Conservation (phyloP, 768 basidiomycete species). For the Trametes sanguinea region DNA sequence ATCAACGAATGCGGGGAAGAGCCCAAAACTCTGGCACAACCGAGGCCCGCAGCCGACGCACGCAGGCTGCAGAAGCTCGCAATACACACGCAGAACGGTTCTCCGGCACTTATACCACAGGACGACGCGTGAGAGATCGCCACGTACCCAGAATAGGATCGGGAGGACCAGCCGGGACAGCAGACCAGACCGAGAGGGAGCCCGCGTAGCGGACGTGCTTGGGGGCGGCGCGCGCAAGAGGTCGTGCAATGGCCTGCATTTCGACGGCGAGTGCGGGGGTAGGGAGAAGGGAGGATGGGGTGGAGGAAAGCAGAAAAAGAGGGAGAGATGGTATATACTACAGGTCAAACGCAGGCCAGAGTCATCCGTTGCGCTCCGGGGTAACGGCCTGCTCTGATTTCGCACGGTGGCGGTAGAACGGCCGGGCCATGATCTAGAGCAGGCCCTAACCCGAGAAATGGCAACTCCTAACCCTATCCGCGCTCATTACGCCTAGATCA, state of each 20-base stretch:
- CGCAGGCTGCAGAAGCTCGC: not conserved
- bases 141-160: slow-evolving; percentile 86
- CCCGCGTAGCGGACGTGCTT: slow-evolving; percentile 41
- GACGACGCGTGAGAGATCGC: slow-evolving; percentile 11
- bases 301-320: slow-evolving; percentile 26
- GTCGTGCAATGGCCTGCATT: slow-evolving; percentile 45
- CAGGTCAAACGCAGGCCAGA: not conserved
- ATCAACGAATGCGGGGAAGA: slow-evolving; percentile 10
- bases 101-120: slow-evolving; percentile 12
- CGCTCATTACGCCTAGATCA: slow-evolving; percentile 7
- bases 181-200: slow-evolving; percentile 73
- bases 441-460: slow-evolving; percentile 18
- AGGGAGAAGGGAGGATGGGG: slow-evolving; percentile 25
- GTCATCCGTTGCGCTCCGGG: not conserved
- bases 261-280: slow-evolving; percentile 27
- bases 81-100: slow-evolving; percentile 12
- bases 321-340: slow-evolving; percentile 15
- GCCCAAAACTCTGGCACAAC: not conserved
- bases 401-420: slow-evolving; percentile 23
- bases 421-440: slow-evolving; percentile 13
- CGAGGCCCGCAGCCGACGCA: not conserved
- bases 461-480: slow-evolving; percentile 11
- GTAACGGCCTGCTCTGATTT: slow-evolving; percentile 8
- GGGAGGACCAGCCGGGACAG: slow-evolving; percentile 85
- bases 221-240: slow-evolving; percentile 53